A percentile compares a stretch with the other conserved stretches of the same genome.
phyloP scores from a whole-genome alignment of 1,284 basidiomycete genomes.

The Ustilago loliicola region DNA sequence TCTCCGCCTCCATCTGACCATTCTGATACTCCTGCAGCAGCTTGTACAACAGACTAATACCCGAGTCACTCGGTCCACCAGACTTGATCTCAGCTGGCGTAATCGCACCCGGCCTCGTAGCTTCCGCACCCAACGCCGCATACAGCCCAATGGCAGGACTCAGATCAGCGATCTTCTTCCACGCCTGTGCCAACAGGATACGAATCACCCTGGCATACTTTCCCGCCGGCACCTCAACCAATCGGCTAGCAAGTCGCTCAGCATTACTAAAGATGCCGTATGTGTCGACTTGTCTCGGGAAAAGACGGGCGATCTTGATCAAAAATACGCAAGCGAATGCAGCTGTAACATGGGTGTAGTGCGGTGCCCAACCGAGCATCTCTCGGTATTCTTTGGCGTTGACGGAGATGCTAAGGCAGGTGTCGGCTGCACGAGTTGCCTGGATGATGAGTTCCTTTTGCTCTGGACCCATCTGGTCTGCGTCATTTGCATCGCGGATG shows the following conservation, averaged over 20 bases:
- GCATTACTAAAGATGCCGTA: conserved; percentile 81
- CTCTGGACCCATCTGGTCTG: conserved; percentile 94
- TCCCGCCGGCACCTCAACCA: conserved; percentile 83
- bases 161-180: conserved; percentile 56
- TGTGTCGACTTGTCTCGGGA: conserved; percentile 83
- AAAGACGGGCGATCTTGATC: conserved; percentile 89
- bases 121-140: conserved; percentile 50
- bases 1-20: conserved; percentile 21
- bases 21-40: conserved; percentile 49
- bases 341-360: conserved; percentile 89
- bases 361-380: conserved; percentile 88
- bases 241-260: conserved; percentile 83
- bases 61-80: conserved; percentile 50
- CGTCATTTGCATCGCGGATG: conserved; percentile 75
- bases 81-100: conserved; percentile 54
- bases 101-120: conserved; percentile 45
- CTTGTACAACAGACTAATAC: conserved; percentile 52
- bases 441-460: conserved; percentile 93
- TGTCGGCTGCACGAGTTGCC: conserved; percentile 89
- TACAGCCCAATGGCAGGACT: conserved; percentile 52
- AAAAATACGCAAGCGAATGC: conserved; percentile 92
- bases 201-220: conserved; percentile 53
- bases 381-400: conserved; percentile 81
- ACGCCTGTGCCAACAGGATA: conserved; percentile 47
- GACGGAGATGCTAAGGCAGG: conserved; percentile 84